Evolutionary conservation across 2,329 filamentous ascomycete genomes (phyloP).

Genomic region (Aspergillus awamori): DNA sequence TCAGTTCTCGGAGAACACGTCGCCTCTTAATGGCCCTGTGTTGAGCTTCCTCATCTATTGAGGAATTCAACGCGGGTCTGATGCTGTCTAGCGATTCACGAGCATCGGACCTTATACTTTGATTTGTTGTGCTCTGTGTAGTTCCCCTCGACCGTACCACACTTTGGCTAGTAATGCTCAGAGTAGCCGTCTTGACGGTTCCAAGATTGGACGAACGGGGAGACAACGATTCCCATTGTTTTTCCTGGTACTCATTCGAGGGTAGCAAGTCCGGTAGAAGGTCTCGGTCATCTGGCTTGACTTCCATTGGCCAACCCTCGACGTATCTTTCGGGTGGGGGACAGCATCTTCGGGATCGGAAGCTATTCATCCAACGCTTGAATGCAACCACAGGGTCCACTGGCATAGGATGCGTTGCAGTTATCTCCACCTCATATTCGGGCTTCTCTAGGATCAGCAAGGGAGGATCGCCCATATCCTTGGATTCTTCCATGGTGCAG

Average conservation of each 20-base stretch:
- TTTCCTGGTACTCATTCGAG: slow-evolving; percentile 37
- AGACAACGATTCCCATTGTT: slow-evolving; percentile 63
- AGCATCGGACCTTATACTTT: slow-evolving; percentile 62
- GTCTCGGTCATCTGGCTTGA: slow-evolving; percentile 21
- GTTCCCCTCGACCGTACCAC: slow-evolving; percentile 62
- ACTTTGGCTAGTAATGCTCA: slow-evolving; percentile 75
- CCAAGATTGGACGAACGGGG: slow-evolving; percentile 80
- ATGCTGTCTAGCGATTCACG: slow-evolving; percentile 65
- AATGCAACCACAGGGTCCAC: slow-evolving; percentile 30
- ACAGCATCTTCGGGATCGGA: slow-evolving; percentile 33
- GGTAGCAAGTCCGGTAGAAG: slow-evolving; percentile 18
- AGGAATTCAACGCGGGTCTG: slow-evolving; percentile 46
- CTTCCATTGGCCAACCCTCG: slow-evolving; percentile 40
- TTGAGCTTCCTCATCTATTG: slow-evolving; percentile 69
- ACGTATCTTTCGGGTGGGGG: slow-evolving; percentile 32
- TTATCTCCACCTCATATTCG: slow-evolving; percentile 10
- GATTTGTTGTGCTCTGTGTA: slow-evolving; percentile 61
- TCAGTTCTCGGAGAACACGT: slow-evolving; percentile 80
- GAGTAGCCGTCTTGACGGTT: slow-evolving; percentile 78
- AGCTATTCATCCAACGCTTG: slow-evolving; percentile 43
- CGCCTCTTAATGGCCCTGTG: slow-evolving; percentile 74
- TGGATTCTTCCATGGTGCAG: slow-evolving; percentile 19
- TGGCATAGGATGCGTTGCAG: neutral
- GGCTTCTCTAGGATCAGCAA: slow-evolving; percentile 5
- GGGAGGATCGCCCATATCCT: slow-evolving; percentile 14